Base-by-base conservation (phyloP, 2,329 filamentous ascomycete species). In the Tympanopsis confertula region DNA sequence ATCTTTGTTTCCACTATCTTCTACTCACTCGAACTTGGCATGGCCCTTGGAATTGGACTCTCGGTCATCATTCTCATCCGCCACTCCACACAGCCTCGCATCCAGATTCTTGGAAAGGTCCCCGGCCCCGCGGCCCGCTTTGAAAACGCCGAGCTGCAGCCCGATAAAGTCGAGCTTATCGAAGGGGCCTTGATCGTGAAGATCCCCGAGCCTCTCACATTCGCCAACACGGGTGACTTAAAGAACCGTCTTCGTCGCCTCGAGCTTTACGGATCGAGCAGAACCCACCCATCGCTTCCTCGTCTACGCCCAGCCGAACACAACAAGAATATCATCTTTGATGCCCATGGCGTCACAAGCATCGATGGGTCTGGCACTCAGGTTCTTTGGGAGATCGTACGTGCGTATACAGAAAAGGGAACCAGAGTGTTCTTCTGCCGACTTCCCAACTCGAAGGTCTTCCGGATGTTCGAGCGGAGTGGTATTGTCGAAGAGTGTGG, bases 1-100 rank as follows among this genome's bases (percentile, higher is more conserved):
- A 96, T 98, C 53, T 91, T 96, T 55, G 59, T 86, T 19, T 76
- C 88, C 14, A 98, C 91, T 20, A 86, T 96, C 43, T 89, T 96
- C 61, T 96, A 93, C 69, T 94, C 89, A 1, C 71, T 98, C 5
- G 86, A 89, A 35, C 69, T 94, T 15, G 91, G 91, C 35, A 96
- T 98, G 59, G 88, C 88, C 4, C 80, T 94, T 28, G 91, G 91
- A 24, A 87, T 98, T 41, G 88, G 88, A 2, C 69, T 98, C 5
- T 95, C 88, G 4, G 68, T 96, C 10, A 68, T 98, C 10, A 82
- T 87, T 41, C 83, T 98, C 37, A 86, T 98, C 53, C 80, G 82
- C 20, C 77, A 82, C 53, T 67, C 70, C n/a, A 81, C 78, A 0
- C 69, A 77, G 37, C 75, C 78, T 3, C 70, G 78, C 19, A 82